Base-by-base conservation (phyloP, 805 yeast genomes). In the Lachancea lanzarotensis region DNA sequence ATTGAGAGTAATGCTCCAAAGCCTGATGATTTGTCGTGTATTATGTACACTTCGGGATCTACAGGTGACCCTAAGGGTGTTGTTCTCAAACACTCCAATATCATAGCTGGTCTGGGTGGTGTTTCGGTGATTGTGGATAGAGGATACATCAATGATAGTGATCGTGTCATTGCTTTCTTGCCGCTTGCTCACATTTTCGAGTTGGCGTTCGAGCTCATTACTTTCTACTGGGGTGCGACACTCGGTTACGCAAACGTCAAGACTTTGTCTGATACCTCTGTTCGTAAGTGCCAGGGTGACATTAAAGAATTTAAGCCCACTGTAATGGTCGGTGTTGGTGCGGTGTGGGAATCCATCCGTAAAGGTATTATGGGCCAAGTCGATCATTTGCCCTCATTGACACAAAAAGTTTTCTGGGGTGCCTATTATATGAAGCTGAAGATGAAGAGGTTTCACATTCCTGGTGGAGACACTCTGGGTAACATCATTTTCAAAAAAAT, bases 121-220 rank as follows among this genome's bases (percentile, higher is more conserved):
- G 80, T 86, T 46, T 65, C 82, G 22, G 70, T 79, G 36, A 75
- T 77, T 56, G 81, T 88, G 42, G 73, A 74, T 37, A 70, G 78
- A 45, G 66, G 68, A 17, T 43, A 67, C 36, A 76, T 88, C 42
- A 67, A 59, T 46, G 67, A 69, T 18, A 65, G 66, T 30, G 98
- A 93, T 68, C 75, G 88, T 54, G 70, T 91, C 51, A 79, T 93
- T 65, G 83, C 90, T 15, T 90, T 91, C 65, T 76, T 93, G 63
- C 98, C 98, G 11, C 76, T 93, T 59, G 98, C 98, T 8, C 98
- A 93, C 62, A 93, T 93, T 56, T 86, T 93, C 56, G 98, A 93
- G 71, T 73, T 88, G 67, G 87, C 79, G 3, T 89, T 93, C 52
- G 98, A 93, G 71, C 71, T 89, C 58, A 66, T 78, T 26, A 60